These are phyloP conservation scores for Solanum ossicruentum DNA, from an alignment of 257 asterid species.

Conservation along the genomic window DNA sequence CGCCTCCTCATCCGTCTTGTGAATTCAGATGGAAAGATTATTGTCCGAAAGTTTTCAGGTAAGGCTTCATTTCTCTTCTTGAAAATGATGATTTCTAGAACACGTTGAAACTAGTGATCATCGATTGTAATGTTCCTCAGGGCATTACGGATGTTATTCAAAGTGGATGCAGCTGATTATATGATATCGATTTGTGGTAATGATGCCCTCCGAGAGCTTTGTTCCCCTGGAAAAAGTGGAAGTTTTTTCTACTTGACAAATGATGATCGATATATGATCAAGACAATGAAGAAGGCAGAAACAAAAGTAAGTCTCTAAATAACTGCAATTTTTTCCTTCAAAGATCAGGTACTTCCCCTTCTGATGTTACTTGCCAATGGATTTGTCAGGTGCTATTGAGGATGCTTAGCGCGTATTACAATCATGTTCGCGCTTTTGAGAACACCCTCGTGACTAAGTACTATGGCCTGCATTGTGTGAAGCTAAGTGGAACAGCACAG, in stretches of 20 bases:
- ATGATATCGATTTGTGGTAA: slow-evolving; percentile 1
- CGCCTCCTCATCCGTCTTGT: not conserved
- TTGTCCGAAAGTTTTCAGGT: slow-evolving; percentile 1
- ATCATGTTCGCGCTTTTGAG: slow-evolving; percentile 47
- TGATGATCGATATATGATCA: not conserved
- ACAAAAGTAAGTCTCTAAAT: not conserved
- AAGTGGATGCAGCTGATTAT: slow-evolving; percentile 2
- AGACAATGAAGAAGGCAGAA: not conserved
- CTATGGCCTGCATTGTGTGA: slow-evolving; percentile 56
- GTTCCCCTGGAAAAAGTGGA: slow-evolving; percentile 2
- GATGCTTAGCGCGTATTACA: slow-evolving; percentile 54
- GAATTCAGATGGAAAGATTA: slow-evolving; percentile 1
- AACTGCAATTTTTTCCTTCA: not conserved
- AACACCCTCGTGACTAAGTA: slow-evolving; percentile 56
- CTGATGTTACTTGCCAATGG: not conserved
- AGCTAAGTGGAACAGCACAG: slow-evolving; percentile 41
- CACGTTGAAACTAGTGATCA: not conserved
- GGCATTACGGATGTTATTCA: not conserved
- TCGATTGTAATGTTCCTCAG: not conserved
- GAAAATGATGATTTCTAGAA: not conserved
- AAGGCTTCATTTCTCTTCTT: not conserved
- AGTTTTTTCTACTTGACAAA: slow-evolving; percentile 1
- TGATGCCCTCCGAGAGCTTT: not conserved
- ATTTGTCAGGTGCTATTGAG: slow-evolving; percentile 43
- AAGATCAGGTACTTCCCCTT: not conserved